phyloP scores from a whole-genome alignment of 805 yeast genomes.

The Yueomyces sp. region DNA sequence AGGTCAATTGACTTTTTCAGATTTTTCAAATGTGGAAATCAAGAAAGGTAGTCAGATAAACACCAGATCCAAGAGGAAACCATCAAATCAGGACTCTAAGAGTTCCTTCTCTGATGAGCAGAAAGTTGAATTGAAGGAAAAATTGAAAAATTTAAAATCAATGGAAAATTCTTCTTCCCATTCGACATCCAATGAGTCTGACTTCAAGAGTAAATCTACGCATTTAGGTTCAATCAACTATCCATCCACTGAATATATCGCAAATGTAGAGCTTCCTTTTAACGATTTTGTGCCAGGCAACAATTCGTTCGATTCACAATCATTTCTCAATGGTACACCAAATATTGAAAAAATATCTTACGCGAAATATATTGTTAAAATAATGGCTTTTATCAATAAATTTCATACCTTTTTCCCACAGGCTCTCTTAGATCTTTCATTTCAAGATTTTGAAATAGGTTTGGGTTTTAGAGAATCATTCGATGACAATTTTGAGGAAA shows the following conservation, averaged over 20 bases:
- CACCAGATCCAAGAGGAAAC: no score
- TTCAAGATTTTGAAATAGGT: conserved; percentile 17
- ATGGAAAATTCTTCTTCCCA: not conserved
- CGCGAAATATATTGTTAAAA: conserved; percentile 11
- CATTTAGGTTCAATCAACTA: not conserved
- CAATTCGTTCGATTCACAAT: not conserved
- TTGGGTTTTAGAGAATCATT: conserved; percentile 4
- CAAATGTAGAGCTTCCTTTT: not conserved
- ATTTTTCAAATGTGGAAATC: not conserved
- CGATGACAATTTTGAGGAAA: not conserved
- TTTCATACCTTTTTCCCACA: conserved; percentile 9
- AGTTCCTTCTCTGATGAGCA: not conserved
- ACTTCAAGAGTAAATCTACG: not conserved
- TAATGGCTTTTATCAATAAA: conserved; percentile 14
- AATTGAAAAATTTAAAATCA: conserved; percentile 4
- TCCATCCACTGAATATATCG: not conserved
- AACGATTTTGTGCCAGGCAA: not conserved
- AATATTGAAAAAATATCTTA: conserved; percentile 11
- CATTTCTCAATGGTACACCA: conserved; percentile 2
- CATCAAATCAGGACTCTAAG: not conserved
- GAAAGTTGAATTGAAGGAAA: conserved; percentile 6
- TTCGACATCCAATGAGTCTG: not conserved
- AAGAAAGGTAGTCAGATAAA: not conserved
- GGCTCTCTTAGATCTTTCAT: conserved; percentile 11
- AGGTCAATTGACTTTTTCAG: not conserved